Conservation (phyloP, 2,329 filamentous ascomycete species). For the Ilyonectria mors-panacis region DNA sequence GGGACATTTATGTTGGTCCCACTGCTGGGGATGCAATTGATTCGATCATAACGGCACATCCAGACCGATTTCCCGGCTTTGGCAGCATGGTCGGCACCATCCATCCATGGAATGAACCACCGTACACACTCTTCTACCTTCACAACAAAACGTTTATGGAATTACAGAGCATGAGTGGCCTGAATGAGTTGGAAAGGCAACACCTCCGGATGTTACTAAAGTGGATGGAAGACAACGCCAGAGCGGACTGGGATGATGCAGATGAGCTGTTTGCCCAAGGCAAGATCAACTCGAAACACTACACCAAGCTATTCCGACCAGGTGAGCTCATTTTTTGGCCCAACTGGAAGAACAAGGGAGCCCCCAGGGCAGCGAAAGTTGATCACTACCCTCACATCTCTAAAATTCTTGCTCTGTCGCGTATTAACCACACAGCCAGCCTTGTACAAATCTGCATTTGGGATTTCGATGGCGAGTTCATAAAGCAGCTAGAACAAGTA, state of each 20-base stretch:
- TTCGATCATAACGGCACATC: neutral
- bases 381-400: neutral
- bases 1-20: neutral
- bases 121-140: constrained; percentile 18
- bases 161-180: neutral
- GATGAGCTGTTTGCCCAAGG: constrained; percentile 23
- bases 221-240: constrained; percentile 26
- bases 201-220: constrained; percentile 2
- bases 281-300: constrained; percentile 1
- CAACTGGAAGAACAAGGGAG: neutral
- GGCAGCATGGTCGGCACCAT: too few species aligned
- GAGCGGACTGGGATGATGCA: constrained; percentile 22
- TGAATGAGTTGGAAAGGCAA: neutral
- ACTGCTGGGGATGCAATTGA: neutral
- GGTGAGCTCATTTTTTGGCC: neutral
- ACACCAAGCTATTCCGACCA: constrained; percentile 7
- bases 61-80: constrained; percentile 10
- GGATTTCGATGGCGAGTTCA: neutral
- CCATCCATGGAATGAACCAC: neutral
- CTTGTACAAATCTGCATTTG: neutral
- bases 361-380: neutral
- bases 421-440: too few species aligned
- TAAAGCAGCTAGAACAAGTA: neutral
- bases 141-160: neutral
- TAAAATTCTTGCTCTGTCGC: too few species aligned